Evolutionary conservation across 73 alveolate genomes (phyloP), one percentile per base, ranked within the genome.

Genomic region (Tetrahymena elliotti): DNA sequence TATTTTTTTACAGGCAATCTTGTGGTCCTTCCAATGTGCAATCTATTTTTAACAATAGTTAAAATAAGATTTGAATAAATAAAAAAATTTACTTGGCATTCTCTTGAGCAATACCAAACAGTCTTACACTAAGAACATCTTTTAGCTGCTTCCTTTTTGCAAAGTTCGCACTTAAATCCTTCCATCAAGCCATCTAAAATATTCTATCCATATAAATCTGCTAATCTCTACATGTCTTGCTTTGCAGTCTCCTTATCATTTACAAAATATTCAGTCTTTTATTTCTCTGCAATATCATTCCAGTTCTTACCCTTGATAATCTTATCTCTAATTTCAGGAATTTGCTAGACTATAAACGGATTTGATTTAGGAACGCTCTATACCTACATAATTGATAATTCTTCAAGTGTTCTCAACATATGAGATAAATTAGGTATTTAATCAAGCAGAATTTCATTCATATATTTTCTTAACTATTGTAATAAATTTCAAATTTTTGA

Each of bases 21-120:
- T 68, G 36, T 68, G 88, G 33, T 68, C 88, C 22, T 68, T 68
- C 88, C 88, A 68, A 68, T 68, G 88, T 11, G 88, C 88, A 3
- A 68, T 10, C 88, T 68, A n/a, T 27, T 68, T 18, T 52, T 52
- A 68, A 68, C 10, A 68, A 24, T 3, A 47, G 82, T 15, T 18
- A 68, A n/a, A 24, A 68, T 0, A 7, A 0, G 39, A n/a, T 68
- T 10, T 40, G 20, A 40, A 40, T 40, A 40, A 40, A n/a, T 18
- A 6, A 18, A 2, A 18, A 47, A 10, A 47, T 27, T 68, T 38
- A 97, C 97, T 95, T 99, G 98, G 94, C 99, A 99, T 83, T 99
- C 99, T 94, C 99, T 98, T 52, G 99, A 93, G 92, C 99, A 99
- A 95, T 98, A 99, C 99, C 99, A 98, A 83, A 97, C 98, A 93